phyloP scores from a whole-genome alignment of 257 asterid genomes.

The Penstemon newberryi region DNA sequence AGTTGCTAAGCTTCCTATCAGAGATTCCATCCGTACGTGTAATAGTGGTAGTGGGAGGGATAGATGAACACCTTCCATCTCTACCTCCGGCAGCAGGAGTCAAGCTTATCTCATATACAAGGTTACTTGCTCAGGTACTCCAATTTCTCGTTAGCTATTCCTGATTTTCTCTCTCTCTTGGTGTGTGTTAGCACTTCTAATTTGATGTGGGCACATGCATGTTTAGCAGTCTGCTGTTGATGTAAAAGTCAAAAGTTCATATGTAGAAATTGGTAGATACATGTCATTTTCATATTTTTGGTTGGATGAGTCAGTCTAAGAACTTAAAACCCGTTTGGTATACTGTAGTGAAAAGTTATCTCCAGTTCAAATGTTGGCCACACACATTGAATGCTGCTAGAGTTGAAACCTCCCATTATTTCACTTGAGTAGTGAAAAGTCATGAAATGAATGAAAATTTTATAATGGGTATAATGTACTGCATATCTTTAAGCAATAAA shows the following conservation, averaged over 20 bases:
- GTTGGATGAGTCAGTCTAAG: background rate
- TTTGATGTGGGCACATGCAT: no score
- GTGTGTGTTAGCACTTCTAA: background rate
- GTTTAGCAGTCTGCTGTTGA: no score
- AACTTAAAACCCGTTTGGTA: background rate
- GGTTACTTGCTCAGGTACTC: constrained; percentile 73
- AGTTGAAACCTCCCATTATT: background rate
- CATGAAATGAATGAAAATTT: no score
- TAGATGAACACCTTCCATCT: constrained; percentile 58
- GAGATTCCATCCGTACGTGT: constrained; percentile 62
- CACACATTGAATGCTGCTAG: no score
- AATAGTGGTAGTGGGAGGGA: constrained; percentile 85
- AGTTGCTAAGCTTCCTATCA: constrained; percentile 72
- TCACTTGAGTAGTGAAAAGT: background rate
- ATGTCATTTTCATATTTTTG: background rate
- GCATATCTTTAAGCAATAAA: no score
- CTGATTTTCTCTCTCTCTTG: constrained; percentile 2
- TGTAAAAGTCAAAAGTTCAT: background rate
- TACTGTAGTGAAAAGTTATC: background rate
- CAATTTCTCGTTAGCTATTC: background rate
- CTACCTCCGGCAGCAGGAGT: constrained; percentile 57
- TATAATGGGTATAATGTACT: no score
- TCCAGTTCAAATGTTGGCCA: no score
- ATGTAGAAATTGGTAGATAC: background rate
- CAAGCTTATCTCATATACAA: constrained; percentile 55